These are phyloP conservation scores for Exobasidium rhododendri DNA, from an alignment of 1,284 basidiomycete species.

Conservation along the genomic window DNA sequence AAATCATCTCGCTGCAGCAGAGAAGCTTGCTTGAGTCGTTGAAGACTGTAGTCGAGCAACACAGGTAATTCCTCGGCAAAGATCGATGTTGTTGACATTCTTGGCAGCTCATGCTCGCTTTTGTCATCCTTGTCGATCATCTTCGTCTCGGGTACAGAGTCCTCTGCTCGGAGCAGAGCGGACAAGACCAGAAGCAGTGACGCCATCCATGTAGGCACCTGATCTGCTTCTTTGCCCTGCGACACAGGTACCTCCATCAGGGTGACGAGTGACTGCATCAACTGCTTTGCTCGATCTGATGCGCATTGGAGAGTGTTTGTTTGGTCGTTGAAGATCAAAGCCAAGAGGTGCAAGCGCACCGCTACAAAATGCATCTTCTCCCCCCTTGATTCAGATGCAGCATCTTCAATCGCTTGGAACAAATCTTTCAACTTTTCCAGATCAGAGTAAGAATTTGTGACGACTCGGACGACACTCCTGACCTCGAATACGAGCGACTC, in stretches of 20 bases:
- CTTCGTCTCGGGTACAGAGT: not conserved
- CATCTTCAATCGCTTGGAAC: constrained; percentile 25
- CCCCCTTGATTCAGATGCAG: constrained; percentile 12
- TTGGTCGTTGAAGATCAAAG: constrained; percentile 74
- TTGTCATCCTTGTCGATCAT: not conserved
- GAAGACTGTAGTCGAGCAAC: constrained; percentile 28
- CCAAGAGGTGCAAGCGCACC: constrained; percentile 78
- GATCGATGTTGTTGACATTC: not conserved
- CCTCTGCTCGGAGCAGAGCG: constrained; percentile 64
- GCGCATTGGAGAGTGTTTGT: constrained; percentile 64
- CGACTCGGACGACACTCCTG: constrained; percentile 39
- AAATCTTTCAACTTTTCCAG: constrained; percentile 19
- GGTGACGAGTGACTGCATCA: constrained; percentile 23
- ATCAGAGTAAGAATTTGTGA: constrained; percentile 16
- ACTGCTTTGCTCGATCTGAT: constrained; percentile 56
- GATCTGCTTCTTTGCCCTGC: constrained; percentile 5
- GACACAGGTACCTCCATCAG: constrained; percentile 23
- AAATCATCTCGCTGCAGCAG: constrained; percentile 32
- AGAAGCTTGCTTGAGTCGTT: constrained; percentile 52
- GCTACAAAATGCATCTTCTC: constrained; percentile 58
- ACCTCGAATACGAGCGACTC: constrained; percentile 85
- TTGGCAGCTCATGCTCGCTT: not conserved
- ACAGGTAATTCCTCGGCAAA: constrained; percentile 2
- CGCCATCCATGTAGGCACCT: constrained; percentile 67
- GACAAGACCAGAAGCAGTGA: constrained; percentile 77